Conservation (phyloP, 1,139 yeast genomes). For the Debaryomyces sp. region DNA sequence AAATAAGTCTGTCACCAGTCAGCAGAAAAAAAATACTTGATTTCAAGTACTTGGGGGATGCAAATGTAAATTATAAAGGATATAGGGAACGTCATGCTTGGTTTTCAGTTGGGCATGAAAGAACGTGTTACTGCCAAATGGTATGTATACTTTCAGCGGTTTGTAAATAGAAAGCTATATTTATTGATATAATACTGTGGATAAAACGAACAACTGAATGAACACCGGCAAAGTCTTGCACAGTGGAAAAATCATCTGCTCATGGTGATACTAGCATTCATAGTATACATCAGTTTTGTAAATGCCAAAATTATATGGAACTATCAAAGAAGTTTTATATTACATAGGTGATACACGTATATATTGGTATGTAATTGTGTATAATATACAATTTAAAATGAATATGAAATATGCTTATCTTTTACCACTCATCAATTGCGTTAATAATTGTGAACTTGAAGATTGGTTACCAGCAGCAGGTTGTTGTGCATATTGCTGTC, state of each 20-base stretch:
- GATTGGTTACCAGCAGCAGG: constrained; percentile 32
- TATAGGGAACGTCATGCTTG: neutral
- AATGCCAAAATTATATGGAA: neutral
- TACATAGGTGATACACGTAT: neutral
- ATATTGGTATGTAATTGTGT: neutral
- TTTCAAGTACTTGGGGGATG: neutral
- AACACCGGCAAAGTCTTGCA: neutral
- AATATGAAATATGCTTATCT: constrained; percentile 25
- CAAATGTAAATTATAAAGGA: neutral
- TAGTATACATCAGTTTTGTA: neutral
- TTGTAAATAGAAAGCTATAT: neutral
- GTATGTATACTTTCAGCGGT: neutral
- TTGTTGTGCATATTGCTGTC: constrained; percentile 16
- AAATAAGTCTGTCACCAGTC: neutral
- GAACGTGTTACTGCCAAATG: neutral
- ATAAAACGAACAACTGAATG: neutral
- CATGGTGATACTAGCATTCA: neutral
- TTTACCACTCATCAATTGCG: constrained; percentile 72
- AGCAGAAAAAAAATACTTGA: neutral
- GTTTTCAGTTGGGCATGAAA: neutral
- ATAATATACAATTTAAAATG: neutral
- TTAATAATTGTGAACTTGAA: constrained; percentile 66
- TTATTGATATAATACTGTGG: neutral
- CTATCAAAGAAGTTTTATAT: neutral
- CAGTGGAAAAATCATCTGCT: neutral